Base-by-base conservation (phyloP, 2,329 filamentous ascomycete species). In the Fusarium sulawesiense region DNA sequence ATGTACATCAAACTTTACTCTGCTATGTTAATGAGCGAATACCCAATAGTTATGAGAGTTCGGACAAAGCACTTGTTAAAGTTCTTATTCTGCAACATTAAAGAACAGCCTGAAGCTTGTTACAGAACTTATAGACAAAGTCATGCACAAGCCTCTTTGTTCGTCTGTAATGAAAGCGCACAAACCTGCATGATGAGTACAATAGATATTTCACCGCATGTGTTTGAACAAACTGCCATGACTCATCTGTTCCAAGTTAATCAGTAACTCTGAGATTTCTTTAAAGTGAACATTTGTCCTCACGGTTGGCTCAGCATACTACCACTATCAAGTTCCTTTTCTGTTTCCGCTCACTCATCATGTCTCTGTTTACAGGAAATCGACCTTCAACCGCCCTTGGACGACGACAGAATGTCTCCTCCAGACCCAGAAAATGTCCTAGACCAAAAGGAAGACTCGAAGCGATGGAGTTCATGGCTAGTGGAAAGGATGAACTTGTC, bases 21-120 rank as follows among this genome's bases (percentile, higher is more conserved):
- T 46, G 18, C 16, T 27, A 30, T 27, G 34, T 16, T 34, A 12
- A 14, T 40, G 23, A 37, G 41, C 25, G 56, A 27, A 23, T 30
- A 14, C 4, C 29, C 11, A 50, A 44, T 13, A 21, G 9, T 16
- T 4, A 34, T 25, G n/a, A 23, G 18, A 29, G n/a, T 16, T n/a
- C 29, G 57, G 56, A 71, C 53, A 72, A 66, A 59, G 56, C 23
- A 32, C 30, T 53, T 57, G 40, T 25, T 20, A 30, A 40, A 11
- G n/a, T 16, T 50, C 34, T 66, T 68, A 63, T 68, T 60, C 30
- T n/a, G 12, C 11, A 30, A 7, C 21, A 8, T 25, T n/a, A 29
- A 61, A 49, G 54, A 68, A 56, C n/a, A 50, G 13, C 13, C 25
- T 46, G 42, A 14, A 12, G 11, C 20, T 45, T 49, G 40, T 21